These are phyloP conservation scores for Spongiforma sp. DNA, from an alignment of 1,284 basidiomycete genomes.

Conservation along the genomic window DNA sequence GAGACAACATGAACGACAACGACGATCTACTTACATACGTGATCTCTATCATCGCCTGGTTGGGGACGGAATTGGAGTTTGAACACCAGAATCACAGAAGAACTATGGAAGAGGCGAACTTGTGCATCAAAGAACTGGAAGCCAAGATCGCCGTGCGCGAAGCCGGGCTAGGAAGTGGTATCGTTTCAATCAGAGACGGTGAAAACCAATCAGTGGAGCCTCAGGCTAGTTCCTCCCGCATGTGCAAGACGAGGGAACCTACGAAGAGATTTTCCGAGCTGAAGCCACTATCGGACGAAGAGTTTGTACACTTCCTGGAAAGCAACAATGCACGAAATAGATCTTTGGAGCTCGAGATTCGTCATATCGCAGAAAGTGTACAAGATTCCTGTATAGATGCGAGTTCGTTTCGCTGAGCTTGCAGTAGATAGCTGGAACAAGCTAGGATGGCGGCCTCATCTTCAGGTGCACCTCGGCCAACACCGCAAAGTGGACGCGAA, in stretches of 20 bases:
- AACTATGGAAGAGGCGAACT: constrained; percentile 46
- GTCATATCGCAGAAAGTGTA: constrained; percentile 45
- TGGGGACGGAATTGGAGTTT: constrained; percentile 48
- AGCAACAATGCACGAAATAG: constrained; percentile 47
- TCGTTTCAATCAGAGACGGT: constrained; percentile 15
- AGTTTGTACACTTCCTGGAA: constrained; percentile 48
- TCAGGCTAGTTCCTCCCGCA: background rate
- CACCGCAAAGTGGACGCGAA: background rate
- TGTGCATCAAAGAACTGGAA: constrained; percentile 51
- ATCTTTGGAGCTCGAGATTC: constrained; percentile 52
- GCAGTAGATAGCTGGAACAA: constrained; percentile 28
- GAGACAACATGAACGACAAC: constrained; percentile 5
- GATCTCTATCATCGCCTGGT: constrained; percentile 46
- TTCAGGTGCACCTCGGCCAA: constrained; percentile 1
- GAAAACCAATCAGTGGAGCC: constrained; percentile 6
- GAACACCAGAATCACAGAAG: constrained; percentile 51
- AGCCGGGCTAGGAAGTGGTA: constrained; percentile 51
- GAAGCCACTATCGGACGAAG: constrained; percentile 37
- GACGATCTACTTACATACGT: constrained; percentile 43
- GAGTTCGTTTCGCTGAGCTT: background rate
- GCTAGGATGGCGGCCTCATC: constrained; percentile 15
- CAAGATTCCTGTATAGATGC: constrained; percentile 10
- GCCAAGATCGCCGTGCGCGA: constrained; percentile 62
- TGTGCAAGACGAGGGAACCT: background rate
- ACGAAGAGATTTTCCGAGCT: constrained; percentile 14